Percentiles rank a stretch among this genome's conserved stretches.
These are phyloP conservation scores for Cercospora janseana DNA, from an alignment of 2,329 filamentous ascomycete species.

Conservation along the genomic window DNA sequence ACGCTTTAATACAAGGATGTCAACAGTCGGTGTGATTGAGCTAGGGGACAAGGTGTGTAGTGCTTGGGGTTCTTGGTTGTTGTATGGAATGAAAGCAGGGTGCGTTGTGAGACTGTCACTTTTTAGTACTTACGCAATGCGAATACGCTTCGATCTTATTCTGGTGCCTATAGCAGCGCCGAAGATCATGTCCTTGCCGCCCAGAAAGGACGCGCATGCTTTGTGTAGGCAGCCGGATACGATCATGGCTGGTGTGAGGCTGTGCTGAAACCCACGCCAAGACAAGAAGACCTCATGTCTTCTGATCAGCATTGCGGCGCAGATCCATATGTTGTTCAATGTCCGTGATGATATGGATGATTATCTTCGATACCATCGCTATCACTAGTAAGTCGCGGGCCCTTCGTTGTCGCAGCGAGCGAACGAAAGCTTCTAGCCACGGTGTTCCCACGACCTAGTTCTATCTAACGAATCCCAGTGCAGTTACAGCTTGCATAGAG, in stretches of 20 bases:
- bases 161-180: conserved; percentile 9
- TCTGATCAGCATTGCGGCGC: no score
- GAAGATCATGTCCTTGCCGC: conserved; percentile 10
- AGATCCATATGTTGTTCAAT: no score
- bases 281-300: background rate
- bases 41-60: conserved; percentile 5
- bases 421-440: no score
- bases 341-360: no score
- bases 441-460: no score
- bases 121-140: conserved; percentile 8
- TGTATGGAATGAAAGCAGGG: conserved; percentile 1
- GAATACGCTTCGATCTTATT: conserved; percentile 2
- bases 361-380: no score
- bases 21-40: conserved; percentile 7
- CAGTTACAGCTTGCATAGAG: no score
- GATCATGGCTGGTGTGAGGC: conserved; percentile 12
- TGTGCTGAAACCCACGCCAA: conserved; percentile 11
- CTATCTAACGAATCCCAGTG: no score
- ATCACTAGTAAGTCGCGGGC: no score
- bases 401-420: no score
- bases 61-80: conserved; percentile 11
- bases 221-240: conserved; percentile 12
- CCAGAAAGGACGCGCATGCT: conserved; percentile 12
- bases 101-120: conserved; percentile 1
- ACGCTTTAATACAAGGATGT: background rate